A percentile compares a stretch with the other conserved stretches of the same genome.
These are phyloP conservation scores for Coniochaeta sp. DNA, from an alignment of 2,329 filamentous ascomycete species.

Conservation along the genomic window DNA sequence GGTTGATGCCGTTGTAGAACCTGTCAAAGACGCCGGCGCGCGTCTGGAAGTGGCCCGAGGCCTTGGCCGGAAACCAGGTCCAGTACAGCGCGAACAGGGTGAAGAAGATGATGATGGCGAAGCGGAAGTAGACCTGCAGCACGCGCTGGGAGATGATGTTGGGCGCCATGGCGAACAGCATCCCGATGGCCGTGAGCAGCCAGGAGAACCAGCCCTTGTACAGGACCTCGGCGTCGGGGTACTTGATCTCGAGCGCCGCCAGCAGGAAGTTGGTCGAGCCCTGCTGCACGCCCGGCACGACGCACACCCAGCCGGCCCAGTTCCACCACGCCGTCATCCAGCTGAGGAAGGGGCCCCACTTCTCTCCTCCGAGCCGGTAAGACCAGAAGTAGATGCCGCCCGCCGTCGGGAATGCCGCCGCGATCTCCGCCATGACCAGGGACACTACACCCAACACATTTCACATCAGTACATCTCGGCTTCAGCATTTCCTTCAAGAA, in stretches of 20 bases:
- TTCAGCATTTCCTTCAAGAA: no score
- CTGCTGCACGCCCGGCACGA: constrained; percentile 31
- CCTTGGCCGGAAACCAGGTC: constrained; percentile 30
- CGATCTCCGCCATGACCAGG: constrained; percentile 29
- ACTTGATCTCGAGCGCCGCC: constrained; percentile 28
- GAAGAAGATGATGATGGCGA: constrained; percentile 27
- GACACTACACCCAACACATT: no score
- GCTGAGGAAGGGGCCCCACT: constrained; percentile 26
- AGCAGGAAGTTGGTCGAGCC: constrained; percentile 30
- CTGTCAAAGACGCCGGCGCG: constrained; percentile 21
- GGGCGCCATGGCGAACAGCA: constrained; percentile 26
- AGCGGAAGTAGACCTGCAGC: constrained; percentile 27
- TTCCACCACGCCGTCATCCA: constrained; percentile 36
- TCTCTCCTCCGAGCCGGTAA: constrained; percentile 25
- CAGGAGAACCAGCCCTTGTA: constrained; percentile 28
- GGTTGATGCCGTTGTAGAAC: constrained; percentile 31
- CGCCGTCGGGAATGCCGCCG: constrained; percentile 26
- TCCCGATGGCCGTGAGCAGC: constrained; percentile 25
- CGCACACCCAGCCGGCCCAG: constrained; percentile 25
- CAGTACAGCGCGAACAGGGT: constrained; percentile 25
- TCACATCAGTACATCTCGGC: no score
- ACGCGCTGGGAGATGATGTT: constrained; percentile 25
- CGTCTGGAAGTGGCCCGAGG: constrained; percentile 24
- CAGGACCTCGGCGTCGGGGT: constrained; percentile 23
- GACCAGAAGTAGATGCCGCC: constrained; percentile 31